Percentiles rank a stretch among this genome's conserved stretches.
Evolutionary conservation across 1,139 yeast species (phyloP).

Genomic region (Hyphopichia wangnamkhiaoensis): DNA sequence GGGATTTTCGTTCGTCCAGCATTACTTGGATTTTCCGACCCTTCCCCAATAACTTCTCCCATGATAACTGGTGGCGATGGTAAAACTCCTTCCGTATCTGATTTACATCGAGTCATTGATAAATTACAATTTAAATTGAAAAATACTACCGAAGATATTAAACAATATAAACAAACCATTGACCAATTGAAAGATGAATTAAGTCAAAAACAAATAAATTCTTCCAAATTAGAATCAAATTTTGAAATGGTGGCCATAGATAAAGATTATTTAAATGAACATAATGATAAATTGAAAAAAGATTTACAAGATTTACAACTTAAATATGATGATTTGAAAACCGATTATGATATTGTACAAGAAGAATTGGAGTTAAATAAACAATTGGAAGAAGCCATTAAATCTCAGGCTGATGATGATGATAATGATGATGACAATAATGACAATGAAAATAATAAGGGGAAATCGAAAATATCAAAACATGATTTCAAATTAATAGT

Average conservation of each 20-base stretch:
- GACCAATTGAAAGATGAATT: constrained; percentile 19
- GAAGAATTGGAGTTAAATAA: constrained; percentile 49
- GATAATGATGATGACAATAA: no score
- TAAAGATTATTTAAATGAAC: constrained; percentile 49
- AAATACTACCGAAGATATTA: constrained; percentile 30
- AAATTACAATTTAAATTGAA: constrained; percentile 44
- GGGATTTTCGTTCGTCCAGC: constrained; percentile 64
- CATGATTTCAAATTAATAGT: constrained; percentile 20
- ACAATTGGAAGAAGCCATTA: constrained; percentile 41
- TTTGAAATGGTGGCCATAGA: constrained; percentile 58
- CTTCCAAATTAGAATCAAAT: constrained; percentile 32
- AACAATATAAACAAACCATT: constrained; percentile 20
- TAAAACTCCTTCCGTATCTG: constrained; percentile 3
- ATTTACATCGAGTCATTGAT: constrained; percentile 24
- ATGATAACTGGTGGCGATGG: no score
- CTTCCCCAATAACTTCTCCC: constrained; percentile 1
- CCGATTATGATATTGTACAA: constrained; percentile 42
- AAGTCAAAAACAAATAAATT: constrained; percentile 5
- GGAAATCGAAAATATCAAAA: constrained; percentile 14
- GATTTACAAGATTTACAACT: constrained; percentile 29
- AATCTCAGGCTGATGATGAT: constrained; percentile 15
- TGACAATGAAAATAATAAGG: no score
- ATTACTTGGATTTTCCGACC: constrained; percentile 11
- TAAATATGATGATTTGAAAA: constrained; percentile 37
- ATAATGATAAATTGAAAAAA: constrained; percentile 34